Percentiles rank a stretch among this genome's conserved stretches.
These are phyloP conservation scores for Leptographium galeiforme DNA, from an alignment of 2,329 filamentous ascomycete species.

Conservation along the genomic window DNA sequence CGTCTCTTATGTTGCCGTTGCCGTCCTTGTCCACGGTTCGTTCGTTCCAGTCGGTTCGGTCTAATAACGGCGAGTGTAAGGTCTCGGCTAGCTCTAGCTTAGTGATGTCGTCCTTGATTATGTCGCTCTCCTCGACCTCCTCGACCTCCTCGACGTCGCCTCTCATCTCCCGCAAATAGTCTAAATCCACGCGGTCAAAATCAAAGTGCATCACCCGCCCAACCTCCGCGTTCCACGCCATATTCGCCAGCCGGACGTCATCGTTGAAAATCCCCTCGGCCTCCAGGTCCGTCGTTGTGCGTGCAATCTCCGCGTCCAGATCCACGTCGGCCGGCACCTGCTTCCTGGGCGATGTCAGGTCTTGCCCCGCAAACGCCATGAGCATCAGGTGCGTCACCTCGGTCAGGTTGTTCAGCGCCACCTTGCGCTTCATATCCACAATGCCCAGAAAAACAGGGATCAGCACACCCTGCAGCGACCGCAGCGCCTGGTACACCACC, in stretches of 20 bases:
- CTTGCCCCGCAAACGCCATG: conserved; percentile 6
- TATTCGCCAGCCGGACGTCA: background rate
- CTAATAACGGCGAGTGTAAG: no score
- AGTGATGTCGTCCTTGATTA: no score
- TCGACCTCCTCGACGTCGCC: no score
- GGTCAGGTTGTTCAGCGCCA: background rate
- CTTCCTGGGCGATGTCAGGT: background rate
- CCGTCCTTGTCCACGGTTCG: no score
- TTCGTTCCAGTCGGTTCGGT: no score
- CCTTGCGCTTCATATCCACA: conserved; percentile 2
- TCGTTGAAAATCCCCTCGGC: conserved; percentile 1
- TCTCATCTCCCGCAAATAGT: no score
- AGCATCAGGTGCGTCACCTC: conserved; percentile 8
- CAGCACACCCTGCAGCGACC: conserved; percentile 3
- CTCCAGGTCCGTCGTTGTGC: conserved; percentile 1
- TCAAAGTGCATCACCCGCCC: conserved; percentile 4
- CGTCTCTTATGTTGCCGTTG: no score
- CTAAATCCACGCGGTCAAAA: no score
- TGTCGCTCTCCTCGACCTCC: no score
- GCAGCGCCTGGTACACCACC: background rate
- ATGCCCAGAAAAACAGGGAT: conserved; percentile 8
- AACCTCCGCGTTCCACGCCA: conserved; percentile 4
- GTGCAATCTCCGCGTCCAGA: background rate
- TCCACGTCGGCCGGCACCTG: background rate
- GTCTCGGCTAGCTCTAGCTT: no score